A percentile compares a stretch with the other conserved stretches of the same genome.
Conservation (phyloP, 495 filamentous ascomycete genomes). For the Thermothielavioides terrestris region DNA sequence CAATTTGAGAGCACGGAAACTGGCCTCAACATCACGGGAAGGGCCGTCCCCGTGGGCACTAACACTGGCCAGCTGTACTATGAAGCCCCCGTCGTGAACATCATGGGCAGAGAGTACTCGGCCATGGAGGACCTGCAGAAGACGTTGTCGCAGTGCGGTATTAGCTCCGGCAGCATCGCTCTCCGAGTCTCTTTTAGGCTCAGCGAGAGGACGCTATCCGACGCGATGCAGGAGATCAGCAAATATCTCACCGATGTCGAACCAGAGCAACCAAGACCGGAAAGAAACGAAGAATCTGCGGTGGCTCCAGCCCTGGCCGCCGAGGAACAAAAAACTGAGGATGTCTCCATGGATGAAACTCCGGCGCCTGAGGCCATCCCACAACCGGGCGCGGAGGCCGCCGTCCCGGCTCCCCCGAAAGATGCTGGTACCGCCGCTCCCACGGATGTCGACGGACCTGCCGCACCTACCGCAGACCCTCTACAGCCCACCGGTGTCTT, state of each 20-base stretch:
- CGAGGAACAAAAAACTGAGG: constrained; percentile 17
- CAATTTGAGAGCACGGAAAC: constrained; percentile 69
- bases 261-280: constrained; percentile 9
- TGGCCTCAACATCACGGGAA: constrained; percentile 68
- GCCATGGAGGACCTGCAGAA: constrained; percentile 77
- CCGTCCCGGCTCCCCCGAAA: not conserved
- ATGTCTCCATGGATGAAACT: constrained; percentile 5
- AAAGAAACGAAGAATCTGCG: constrained; percentile 6
- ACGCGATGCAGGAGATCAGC: constrained; percentile 74
- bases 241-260: constrained; percentile 53
- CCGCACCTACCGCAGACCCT: constrained; percentile 17
- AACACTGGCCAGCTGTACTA: constrained; percentile 71
- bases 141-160: constrained; percentile 75
- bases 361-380: constrained; percentile 3
- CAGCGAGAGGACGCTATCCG: constrained; percentile 70
- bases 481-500: constrained; percentile 57
- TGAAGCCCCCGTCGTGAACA: constrained; percentile 72
- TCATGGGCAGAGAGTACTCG: constrained; percentile 68
- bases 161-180: constrained; percentile 72
- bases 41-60: constrained; percentile 54
- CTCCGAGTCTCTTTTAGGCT: constrained; percentile 65
- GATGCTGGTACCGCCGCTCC: not conserved
- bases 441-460: constrained; percentile 7
- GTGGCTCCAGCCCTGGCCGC: constrained; percentile 6
- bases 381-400: not conserved